Percentiles rank a stretch among this genome's conserved stretches.
These are phyloP conservation scores for Strobilomyces confusus DNA, from an alignment of 768 basidiomycete genomes.

Conservation along the genomic window DNA sequence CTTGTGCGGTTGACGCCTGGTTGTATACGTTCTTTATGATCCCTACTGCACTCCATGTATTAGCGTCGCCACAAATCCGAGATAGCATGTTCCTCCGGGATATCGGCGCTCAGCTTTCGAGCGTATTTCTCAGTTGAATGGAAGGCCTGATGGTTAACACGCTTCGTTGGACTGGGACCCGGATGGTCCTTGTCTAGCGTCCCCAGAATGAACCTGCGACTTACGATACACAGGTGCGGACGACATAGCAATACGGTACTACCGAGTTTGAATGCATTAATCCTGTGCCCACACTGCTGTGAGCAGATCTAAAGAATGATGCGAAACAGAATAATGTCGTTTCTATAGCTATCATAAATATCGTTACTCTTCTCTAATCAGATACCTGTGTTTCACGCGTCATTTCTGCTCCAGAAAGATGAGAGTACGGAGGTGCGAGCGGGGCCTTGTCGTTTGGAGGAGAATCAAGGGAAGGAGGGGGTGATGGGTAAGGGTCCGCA, in stretches of 20 bases:
- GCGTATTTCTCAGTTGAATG: neutral
- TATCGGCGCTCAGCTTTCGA: neutral
- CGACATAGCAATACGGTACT: neutral
- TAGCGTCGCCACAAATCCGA: conserved; percentile 8
- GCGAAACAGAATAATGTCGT: neutral
- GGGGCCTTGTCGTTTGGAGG: conserved; percentile 13
- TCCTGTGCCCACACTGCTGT: neutral
- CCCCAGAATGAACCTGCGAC: no score
- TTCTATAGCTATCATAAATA: conserved; percentile 24
- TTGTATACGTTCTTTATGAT: conserved; percentile 13
- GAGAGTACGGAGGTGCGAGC: conserved; percentile 13
- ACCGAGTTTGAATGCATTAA: neutral
- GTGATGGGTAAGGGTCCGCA: conserved; percentile 47
- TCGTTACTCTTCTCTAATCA: conserved; percentile 15
- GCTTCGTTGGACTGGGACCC: no score
- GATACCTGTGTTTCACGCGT: conserved; percentile 14
- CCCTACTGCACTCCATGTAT: conserved; percentile 23
- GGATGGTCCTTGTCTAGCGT: no score
- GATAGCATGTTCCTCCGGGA: neutral
- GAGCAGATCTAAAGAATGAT: neutral
- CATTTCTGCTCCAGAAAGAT: conserved; percentile 2
- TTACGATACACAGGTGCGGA: no score
- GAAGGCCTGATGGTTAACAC: no score
- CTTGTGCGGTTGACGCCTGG: neutral
- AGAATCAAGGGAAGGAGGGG: conserved; percentile 35